These are phyloP conservation scores for Euphorbia peplus DNA, from an alignment of 345 rosid genomes.

Conservation along the genomic window DNA sequence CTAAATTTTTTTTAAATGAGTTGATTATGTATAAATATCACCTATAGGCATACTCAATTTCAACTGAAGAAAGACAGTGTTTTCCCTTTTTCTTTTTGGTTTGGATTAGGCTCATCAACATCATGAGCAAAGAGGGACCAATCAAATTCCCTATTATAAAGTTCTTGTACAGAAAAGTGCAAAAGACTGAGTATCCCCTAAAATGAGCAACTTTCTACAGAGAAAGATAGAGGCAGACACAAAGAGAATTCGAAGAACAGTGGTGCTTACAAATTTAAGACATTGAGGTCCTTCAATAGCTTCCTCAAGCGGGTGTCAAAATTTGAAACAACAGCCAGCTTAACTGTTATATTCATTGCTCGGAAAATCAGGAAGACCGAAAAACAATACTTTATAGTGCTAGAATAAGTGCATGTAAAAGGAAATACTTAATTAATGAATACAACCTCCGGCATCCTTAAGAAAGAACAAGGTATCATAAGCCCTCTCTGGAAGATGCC, in stretches of 20 bases:
- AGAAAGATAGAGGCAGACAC: background rate
- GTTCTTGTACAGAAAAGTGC: background rate
- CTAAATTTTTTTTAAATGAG: background rate
- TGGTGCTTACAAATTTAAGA: constrained; percentile 65
- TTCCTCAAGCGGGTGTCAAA: constrained; percentile 80
- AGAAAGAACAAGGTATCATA: constrained; percentile 52
- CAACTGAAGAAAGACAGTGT: background rate
- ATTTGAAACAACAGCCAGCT: constrained; percentile 85
- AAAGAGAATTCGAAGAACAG: background rate
- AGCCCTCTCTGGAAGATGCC: constrained; percentile 87
- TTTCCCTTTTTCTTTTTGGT: background rate
- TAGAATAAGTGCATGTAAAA: constrained; percentile 20
- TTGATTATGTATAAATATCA: background rate
- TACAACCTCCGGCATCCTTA: constrained; percentile 83
- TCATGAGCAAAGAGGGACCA: background rate
- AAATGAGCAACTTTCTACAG: background rate
- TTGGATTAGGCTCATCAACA: constrained; percentile 2
- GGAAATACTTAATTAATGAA: constrained; percentile 25
- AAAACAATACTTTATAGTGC: constrained; percentile 7
- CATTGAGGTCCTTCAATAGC: constrained; percentile 71
- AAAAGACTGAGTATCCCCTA: background rate
- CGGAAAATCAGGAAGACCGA: constrained; percentile 23
- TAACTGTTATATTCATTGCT: constrained; percentile 49
- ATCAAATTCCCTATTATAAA: background rate
- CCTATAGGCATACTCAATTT: background rate